Conservation (phyloP, 257 asterid species). For the Nicotiana obtusifolia region DNA sequence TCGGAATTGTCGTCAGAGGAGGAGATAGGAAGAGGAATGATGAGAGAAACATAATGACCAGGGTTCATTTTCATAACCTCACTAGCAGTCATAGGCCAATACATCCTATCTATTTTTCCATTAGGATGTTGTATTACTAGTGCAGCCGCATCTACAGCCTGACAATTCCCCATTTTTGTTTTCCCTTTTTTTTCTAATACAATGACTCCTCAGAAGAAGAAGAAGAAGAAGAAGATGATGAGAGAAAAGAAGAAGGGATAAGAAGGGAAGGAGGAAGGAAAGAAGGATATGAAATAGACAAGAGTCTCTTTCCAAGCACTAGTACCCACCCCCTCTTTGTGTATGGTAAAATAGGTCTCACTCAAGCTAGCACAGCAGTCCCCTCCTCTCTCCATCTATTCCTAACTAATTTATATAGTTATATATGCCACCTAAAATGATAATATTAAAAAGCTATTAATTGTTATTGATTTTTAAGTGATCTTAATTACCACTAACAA, state of each 20-base stretch:
- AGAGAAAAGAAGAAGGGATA: conserved; percentile 3
- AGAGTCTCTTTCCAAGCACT: conserved; percentile 35
- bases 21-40: conserved; percentile 45
- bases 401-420: conserved; percentile 12
- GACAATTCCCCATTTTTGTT: conserved; percentile 70
- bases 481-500: not conserved
- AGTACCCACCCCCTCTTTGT: conserved; percentile 19
- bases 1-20: conserved; percentile 20
- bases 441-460: not conserved
- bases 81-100: conserved; percentile 60
- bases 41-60: conserved; percentile 81
- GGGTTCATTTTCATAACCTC: conserved; percentile 83
- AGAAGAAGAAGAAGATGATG: not conserved
- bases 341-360: conserved; percentile 27
- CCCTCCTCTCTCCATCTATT: conserved; percentile 1
- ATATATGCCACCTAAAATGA: not conserved
- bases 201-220: not conserved
- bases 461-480: not conserved
- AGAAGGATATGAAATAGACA: conserved; percentile 16
- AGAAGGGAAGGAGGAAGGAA: conserved; percentile 23
- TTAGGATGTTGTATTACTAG: conserved; percentile 80
- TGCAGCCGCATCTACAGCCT: conserved; percentile 88
- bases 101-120: conserved; percentile 72
- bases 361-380: conserved; percentile 25
- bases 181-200: not conserved